Base-by-base conservation (phyloP, 2,329 filamentous ascomycete species). In the Alternaria burnsii region DNA sequence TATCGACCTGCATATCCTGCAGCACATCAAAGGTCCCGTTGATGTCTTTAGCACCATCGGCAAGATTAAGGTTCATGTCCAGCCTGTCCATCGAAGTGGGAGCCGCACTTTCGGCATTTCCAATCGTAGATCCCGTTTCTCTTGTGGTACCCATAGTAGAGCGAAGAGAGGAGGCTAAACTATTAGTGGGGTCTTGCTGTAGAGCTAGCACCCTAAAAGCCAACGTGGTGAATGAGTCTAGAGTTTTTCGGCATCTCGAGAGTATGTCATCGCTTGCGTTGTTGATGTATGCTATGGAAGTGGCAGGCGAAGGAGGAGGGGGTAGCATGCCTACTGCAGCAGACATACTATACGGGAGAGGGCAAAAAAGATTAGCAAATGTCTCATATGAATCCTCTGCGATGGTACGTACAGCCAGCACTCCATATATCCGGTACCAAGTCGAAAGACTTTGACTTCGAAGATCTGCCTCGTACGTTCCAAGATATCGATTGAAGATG, bases 351-450 rank as follows among this genome's bases (percentile, higher is more conserved):
- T 48, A n/a, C 30, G 38, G 38, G 22, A 11, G 36, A 48, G 12
- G 8, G 12, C 12, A 5, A 34, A 32, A 6, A 48, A 24, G 20
- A 48, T 48, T 26, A 48, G 46, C 46, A 16, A 34, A 48, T 22
- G 2, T 32, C 24, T 24, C 12, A 20, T 22, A 28, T n/a, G 18
- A 16, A 22, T 48, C 7, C 5, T 24, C 20, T 20, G 16, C 18
- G 22, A 10, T 16, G 20, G 1, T 22, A 48, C 46, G 34, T 48
- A 48, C 46, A 76, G 61, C 70, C 74, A 78, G 55, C 68, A 76
- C 51, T 78, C 75, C 70, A 77, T 75, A 41, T 76, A 78, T 3
- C 72, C 76, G 3, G 74, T 76, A 9, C 75, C 76, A 11, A 78
- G 63, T 9, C 76, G 74, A 66, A 75, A 70, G 11, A 77, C 65